Evolutionary conservation across 352 stramenopile species (phyloP).

Genomic region (Saprolegnia diclina): DNA sequence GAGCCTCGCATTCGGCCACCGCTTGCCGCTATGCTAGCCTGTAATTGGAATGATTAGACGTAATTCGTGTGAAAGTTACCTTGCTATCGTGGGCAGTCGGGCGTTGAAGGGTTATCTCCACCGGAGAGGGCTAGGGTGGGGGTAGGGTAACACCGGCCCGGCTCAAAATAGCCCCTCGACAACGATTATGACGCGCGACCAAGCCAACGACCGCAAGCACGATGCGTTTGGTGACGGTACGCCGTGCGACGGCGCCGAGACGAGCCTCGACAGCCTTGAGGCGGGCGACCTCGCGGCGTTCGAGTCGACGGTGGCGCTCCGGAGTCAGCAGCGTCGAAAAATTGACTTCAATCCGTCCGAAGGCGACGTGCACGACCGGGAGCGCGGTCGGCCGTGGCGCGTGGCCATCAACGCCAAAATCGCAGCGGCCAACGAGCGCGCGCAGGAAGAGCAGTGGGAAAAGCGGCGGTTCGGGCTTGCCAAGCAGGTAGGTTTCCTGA

Average conservation of each 20-base stretch:
- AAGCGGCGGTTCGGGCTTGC: slow-evolving; percentile 65
- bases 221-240: slow-evolving; percentile 18
- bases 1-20: no score
- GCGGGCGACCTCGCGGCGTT: neutral
- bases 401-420: slow-evolving; percentile 40
- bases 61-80: no score
- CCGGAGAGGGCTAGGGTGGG: no score
- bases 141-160: no score
- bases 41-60: no score
- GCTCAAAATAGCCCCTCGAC: no score
- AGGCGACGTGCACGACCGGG: slow-evolving; percentile 55
- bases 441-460: slow-evolving; percentile 52
- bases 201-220: slow-evolving; percentile 12
- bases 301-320: neutral
- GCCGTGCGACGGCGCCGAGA: slow-evolving; percentile 17
- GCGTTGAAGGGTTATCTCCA: no score
- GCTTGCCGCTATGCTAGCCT: no score
- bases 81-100: no score
- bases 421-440: slow-evolving; percentile 37
- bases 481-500: slow-evolving; percentile 40
- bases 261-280: neutral
- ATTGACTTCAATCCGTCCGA: slow-evolving; percentile 55
- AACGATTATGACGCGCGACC: neutral
- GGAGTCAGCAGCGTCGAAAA: neutral
- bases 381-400: slow-evolving; percentile 50